Evolutionary conservation across 108 stramenopile species (phyloP).

Genomic region (Skeletonema potamos): DNA sequence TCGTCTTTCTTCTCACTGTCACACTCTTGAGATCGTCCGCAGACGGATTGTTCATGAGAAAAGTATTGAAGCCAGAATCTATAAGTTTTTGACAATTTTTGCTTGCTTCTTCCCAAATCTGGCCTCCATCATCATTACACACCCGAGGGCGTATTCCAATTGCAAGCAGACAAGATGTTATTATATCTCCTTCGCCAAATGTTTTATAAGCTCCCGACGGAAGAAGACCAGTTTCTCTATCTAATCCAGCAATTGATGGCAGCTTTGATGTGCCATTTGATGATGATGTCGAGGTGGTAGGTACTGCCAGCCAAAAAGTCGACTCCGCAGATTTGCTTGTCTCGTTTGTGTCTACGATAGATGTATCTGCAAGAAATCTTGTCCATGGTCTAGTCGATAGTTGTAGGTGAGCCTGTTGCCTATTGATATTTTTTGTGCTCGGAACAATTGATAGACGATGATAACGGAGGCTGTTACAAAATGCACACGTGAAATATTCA

Average conservation of each 20-base stretch:
- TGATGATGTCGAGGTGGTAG: conserved; percentile 1
- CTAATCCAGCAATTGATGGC: conserved; percentile 23
- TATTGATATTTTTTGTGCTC: not conserved
- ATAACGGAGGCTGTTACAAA: not conserved
- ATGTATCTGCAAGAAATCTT: not conserved
- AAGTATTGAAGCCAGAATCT: conserved; percentile 73
- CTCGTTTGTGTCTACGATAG: not conserved
- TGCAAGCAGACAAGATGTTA: conserved; percentile 14
- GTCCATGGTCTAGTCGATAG: not conserved
- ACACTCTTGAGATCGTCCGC: not conserved
- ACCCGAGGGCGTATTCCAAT: conserved; percentile 16
- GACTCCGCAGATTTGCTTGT: conserved; percentile 38
- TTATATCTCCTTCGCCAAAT: conserved; percentile 9
- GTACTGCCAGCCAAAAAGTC: conserved; percentile 34
- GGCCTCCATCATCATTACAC: conserved; percentile 5
- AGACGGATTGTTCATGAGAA: conserved; percentile 26
- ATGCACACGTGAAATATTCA: not conserved
- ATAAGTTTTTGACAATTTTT: conserved; percentile 50
- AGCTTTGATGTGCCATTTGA: not conserved
- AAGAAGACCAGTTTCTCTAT: conserved; percentile 31
- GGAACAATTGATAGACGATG: not conserved
- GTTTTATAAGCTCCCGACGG: conserved; percentile 38
- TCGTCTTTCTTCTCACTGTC: not conserved
- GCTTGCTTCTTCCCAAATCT: conserved; percentile 31
- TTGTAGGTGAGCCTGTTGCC: not conserved